These are phyloP conservation scores for Pezicula radicicola DNA, from an alignment of 2,329 filamentous ascomycete species.

Conservation along the genomic window DNA sequence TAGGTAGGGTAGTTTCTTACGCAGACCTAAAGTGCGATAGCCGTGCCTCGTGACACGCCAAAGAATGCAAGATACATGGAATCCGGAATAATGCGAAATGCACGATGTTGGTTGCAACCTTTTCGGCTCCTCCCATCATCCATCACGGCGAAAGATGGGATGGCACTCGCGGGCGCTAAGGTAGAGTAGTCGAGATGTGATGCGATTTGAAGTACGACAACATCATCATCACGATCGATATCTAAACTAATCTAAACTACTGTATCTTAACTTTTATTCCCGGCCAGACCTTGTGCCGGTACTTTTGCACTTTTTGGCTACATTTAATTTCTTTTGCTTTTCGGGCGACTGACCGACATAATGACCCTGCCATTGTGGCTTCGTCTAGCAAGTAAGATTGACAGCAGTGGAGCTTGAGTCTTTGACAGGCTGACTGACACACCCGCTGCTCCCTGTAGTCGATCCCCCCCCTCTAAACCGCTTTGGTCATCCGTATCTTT, in stretches of 20 bases:
- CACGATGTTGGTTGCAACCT: neutral
- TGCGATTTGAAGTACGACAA: neutral
- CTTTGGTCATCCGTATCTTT: conserved; percentile 15
- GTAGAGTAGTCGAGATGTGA: neutral
- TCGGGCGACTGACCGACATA: conserved; percentile 8
- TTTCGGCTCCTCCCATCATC: neutral
- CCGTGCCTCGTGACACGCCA: neutral
- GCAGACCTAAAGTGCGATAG: neutral
- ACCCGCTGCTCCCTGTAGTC: conserved; percentile 20
- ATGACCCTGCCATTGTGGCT: conserved; percentile 9
- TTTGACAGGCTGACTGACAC: conserved; percentile 9
- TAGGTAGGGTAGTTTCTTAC: neutral
- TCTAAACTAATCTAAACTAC: too few relatives aligned
- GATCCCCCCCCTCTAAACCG: conserved; percentile 15
- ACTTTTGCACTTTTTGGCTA: neutral
- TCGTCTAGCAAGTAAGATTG: neutral
- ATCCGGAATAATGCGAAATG: neutral
- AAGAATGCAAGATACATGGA: neutral
- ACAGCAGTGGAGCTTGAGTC: conserved; percentile 12
- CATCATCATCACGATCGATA: neutral
- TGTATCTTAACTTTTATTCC: neutral
- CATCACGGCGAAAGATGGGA: neutral
- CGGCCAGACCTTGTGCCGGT: neutral
- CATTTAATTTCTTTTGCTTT: neutral
- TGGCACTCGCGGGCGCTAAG: neutral